Base-by-base conservation (phyloP, 345 rosid species). In the Citrus australasica region DNA sequence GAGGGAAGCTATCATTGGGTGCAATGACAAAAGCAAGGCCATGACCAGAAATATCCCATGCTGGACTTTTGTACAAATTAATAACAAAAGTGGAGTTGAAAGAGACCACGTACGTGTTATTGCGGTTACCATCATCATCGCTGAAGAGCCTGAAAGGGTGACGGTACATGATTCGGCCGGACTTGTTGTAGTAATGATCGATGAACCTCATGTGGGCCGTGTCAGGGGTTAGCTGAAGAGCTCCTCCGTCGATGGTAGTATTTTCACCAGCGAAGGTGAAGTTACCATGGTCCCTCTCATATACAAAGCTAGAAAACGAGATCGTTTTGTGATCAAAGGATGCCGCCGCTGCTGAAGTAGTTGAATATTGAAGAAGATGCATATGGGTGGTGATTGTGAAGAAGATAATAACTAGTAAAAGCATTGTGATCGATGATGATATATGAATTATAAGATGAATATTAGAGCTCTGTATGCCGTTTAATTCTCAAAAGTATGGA, bases 181-280 rank as follows among this genome's bases (percentile, higher is more conserved):
- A 76, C 55, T 74, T 83, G 74, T 86, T 56, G 78, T 64, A 24
- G 69, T 51, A 69, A 4, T 13, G 5, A 3, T 0, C 8, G 38
- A 17, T 2, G 42, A 16, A 37, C 35, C 13, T 37, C 0, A 0
- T 3, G 53, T 83, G 78, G 30, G 0, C 21, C 55, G 85, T 62
- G 13, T 80, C 85, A 7, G 85, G 85, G 21, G 89, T 84, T 67
- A 86, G 68, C 76, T 86, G 87, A 63, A 86, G 87, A 30, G 85
- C 84, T 9, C 32, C 66, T 5, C 0, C 0, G 3, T 51, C 0
- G 70, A 85, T 77, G 11, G 4, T 8, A 2, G 84, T 56, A 25
- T 62, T 21, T 3, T 27, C 6, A 1, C 83, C 84, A 9, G 28
- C 17, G 19, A 79, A 24, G 24, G 0, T 22, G 14, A 85, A 76